These are phyloP conservation scores for Iris macrosiphon DNA, from an alignment of 106 monocot genomes.

Conservation along the genomic window DNA sequence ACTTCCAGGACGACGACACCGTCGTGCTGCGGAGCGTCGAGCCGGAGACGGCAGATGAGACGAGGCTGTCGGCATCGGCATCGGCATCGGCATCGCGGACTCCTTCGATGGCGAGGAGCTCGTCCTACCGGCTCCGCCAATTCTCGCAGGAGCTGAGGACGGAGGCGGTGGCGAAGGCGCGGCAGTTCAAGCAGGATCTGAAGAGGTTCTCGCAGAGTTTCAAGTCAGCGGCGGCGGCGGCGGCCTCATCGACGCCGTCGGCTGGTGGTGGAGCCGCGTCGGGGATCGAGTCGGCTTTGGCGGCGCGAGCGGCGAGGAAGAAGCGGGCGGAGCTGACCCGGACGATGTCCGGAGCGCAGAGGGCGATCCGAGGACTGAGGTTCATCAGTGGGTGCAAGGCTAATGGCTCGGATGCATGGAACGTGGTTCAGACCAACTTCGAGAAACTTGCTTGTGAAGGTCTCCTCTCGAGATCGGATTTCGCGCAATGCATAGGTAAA, in stretches of 20 bases:
- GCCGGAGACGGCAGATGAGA: conserved; percentile 16
- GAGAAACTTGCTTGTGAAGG: conserved; percentile 56
- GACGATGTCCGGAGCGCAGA: conserved; percentile 54
- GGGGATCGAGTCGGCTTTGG: conserved; percentile 57
- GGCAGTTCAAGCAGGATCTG: conserved; percentile 49
- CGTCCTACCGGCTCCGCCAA: conserved; percentile 41
- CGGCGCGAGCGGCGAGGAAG: conserved; percentile 54
- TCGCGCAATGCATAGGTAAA: conserved; percentile 95
- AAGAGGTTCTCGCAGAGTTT: conserved; percentile 40
- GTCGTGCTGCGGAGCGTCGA: conserved; percentile 53
- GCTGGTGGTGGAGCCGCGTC: no score
- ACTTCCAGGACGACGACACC: conserved; percentile 65
- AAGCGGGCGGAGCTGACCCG: conserved; percentile 74
- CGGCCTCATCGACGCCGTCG: background rate
- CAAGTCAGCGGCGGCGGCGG: conserved; percentile 28
- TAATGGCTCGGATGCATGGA: conserved; percentile 58
- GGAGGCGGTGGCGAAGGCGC: conserved; percentile 45
- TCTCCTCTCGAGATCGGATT: conserved; percentile 72
- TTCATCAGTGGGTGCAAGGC: conserved; percentile 73
- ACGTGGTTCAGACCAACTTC: conserved; percentile 57
- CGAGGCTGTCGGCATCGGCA: no score
- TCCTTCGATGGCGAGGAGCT: conserved; percentile 31
- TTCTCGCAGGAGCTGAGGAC: conserved; percentile 65
- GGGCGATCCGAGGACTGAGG: conserved; percentile 70
- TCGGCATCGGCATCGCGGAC: conserved; percentile 20